Evolutionary conservation across 345 rosid genomes (phyloP).

Genomic region (Sonneratia caseolaris): DNA sequence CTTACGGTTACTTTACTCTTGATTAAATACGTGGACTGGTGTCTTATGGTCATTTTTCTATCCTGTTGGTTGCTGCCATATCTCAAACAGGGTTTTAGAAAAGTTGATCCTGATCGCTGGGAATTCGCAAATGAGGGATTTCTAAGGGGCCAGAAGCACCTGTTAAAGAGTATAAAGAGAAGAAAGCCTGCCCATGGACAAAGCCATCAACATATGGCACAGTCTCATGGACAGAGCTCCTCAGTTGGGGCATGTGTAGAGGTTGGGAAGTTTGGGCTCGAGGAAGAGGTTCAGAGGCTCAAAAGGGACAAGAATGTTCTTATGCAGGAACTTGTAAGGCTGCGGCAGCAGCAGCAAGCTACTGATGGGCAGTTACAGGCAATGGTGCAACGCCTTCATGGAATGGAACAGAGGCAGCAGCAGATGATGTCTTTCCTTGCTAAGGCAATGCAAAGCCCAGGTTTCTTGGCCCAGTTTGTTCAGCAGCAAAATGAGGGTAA

Average conservation of each 20-base stretch:
- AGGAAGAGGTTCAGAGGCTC: conserved; percentile 61
- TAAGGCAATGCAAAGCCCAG: conserved; percentile 91
- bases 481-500: conserved; percentile 86
- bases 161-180: conserved; percentile 61
- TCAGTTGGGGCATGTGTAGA: conserved; percentile 90
- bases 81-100: conserved; percentile 74
- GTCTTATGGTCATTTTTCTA: neutral
- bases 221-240: conserved; percentile 53
- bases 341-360: conserved; percentile 93
- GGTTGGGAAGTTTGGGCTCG: conserved; percentile 97
- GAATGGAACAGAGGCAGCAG: conserved; percentile 95
- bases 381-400: conserved; percentile 88
- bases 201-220: conserved; percentile 52
- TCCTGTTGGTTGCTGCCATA: conserved; percentile 2
- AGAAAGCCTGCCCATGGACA: conserved; percentile 82
- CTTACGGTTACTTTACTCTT: neutral
- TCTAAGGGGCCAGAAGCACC: conserved; percentile 61
- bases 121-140: conserved; percentile 53
- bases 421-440: conserved; percentile 28
- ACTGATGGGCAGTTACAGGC: conserved; percentile 81
- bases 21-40: neutral
- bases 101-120: conserved; percentile 98
- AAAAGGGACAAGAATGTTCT: conserved; percentile 67
- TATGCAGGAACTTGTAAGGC: conserved; percentile 92
- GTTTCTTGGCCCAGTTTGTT: conserved; percentile 86